Evolutionary conservation across 129 eudicot species (phyloP).

Genomic region (Chrysanthemum seticuspe): DNA sequence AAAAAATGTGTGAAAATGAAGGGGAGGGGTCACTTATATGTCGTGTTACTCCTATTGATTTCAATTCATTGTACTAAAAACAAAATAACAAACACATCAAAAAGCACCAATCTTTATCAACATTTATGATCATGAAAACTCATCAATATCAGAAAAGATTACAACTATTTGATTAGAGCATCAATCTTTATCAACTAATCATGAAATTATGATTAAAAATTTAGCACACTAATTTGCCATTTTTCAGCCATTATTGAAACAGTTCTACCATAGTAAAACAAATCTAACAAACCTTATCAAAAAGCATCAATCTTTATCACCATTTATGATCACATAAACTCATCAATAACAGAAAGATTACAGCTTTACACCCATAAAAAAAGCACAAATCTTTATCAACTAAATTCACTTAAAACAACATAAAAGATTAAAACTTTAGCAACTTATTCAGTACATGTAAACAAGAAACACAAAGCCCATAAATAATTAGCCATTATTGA

Average conservation of each 20-base stretch:
- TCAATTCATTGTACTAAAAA: no score
- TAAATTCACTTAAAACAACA: not conserved
- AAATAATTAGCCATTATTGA: not conserved
- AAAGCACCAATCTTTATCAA: no score
- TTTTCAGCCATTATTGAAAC: conserved; percentile 11
- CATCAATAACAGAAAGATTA: not conserved
- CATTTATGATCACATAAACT: not conserved
- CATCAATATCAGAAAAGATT: no score
- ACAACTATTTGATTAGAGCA: no score
- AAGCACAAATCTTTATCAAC: conserved; percentile 11
- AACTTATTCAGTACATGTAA: not conserved
- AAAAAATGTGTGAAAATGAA: conserved; percentile 25
- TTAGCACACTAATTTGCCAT: not conserved
- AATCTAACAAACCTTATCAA: conserved; percentile 8
- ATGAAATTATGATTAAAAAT: no score
- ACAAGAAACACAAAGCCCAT: not conserved
- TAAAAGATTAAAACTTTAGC: not conserved
- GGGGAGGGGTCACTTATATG: conserved; percentile 30
- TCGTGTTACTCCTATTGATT: conserved; percentile 19
- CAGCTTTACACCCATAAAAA: conserved; percentile 10
- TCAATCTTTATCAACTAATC: no score
- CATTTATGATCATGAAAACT: no score
- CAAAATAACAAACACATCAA: no score
- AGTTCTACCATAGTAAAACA: not conserved
- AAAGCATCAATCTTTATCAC: conserved; percentile 10